These are phyloP conservation scores for Ophiostoma australiae DNA, from an alignment of 2,329 filamentous ascomycete genomes.

Conservation along the genomic window DNA sequence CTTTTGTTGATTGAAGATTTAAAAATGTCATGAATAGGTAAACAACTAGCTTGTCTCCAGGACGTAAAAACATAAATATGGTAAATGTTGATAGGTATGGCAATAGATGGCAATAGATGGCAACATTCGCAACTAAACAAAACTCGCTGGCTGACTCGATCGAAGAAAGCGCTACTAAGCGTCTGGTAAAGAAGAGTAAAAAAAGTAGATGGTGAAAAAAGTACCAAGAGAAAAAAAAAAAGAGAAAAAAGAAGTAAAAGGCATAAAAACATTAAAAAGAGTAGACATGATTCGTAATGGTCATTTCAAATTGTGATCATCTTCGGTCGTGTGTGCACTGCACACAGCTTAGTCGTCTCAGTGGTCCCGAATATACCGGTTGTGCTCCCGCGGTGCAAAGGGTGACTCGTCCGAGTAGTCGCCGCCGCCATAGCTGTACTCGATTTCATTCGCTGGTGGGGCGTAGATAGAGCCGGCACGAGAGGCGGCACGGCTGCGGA, in stretches of 20 bases:
- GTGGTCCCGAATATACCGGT: conserved; percentile 1
- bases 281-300: conserved; percentile 10
- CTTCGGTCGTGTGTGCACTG: background rate
- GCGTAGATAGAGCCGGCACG: conserved; percentile 44
- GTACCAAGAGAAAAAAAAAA: background rate
- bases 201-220: background rate
- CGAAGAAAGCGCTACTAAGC: conserved; percentile 4
- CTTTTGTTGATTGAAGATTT: background rate
- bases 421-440: conserved; percentile 28
- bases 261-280: conserved; percentile 4
- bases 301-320: conserved; percentile 4
- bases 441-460: conserved; percentile 28
- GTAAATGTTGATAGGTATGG: background rate
- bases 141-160: conserved; percentile 17
- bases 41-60: conserved; percentile 11
- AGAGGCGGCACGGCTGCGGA: conserved; percentile 45
- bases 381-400: conserved; percentile 16
- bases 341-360: background rate
- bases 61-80: background rate
- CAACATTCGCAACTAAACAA: background rate
- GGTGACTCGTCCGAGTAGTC: conserved; percentile 22
- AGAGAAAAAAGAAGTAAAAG: background rate
- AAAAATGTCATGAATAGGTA: background rate
- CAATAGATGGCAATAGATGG: background rate
- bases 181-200: background rate